phyloP scores from a whole-genome alignment of 2,329 filamentous ascomycete genomes.

The Arthroderma uncinatum region DNA sequence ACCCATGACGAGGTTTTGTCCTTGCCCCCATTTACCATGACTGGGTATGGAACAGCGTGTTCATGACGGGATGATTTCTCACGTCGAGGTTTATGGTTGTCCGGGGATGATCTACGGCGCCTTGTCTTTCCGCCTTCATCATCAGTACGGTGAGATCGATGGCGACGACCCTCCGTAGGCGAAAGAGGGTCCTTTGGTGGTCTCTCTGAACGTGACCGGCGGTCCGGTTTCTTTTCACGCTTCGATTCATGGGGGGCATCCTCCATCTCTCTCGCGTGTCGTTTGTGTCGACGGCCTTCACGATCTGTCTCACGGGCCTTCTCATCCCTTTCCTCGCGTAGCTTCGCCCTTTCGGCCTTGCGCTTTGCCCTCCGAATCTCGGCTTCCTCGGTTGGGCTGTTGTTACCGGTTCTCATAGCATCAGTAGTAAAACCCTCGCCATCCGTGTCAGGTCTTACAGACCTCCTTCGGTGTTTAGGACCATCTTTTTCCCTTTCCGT shows the following conservation, averaged over 20 bases:
- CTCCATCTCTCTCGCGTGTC: constrained; percentile 24
- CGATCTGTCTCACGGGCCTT: constrained; percentile 24
- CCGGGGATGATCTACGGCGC: constrained; percentile 28
- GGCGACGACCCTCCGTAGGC: constrained; percentile 19
- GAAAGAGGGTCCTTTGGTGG: constrained; percentile 1
- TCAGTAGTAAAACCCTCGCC: constrained; percentile 37
- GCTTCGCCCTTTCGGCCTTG: constrained; percentile 41
- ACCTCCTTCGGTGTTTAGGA: constrained; percentile 26
- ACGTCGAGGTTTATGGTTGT: constrained; percentile 18
- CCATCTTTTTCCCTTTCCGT: constrained; percentile 31
- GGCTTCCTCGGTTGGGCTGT: constrained; percentile 38
- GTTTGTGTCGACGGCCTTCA: constrained; percentile 25
- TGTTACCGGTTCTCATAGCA: constrained; percentile 24
- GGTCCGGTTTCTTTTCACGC: constrained; percentile 15
- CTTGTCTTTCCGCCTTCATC: constrained; percentile 24
- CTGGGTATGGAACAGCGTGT: constrained; percentile 15
- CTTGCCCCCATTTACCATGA: constrained; percentile 29
- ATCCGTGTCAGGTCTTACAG: constrained; percentile 39
- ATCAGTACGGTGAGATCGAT: constrained; percentile 24
- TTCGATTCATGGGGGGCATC: constrained; percentile 11
- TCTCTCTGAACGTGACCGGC: background rate
- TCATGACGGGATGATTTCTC: constrained; percentile 21
- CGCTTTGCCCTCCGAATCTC: constrained; percentile 54
- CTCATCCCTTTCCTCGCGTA: constrained; percentile 27
- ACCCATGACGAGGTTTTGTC: constrained; percentile 43